Conservation (phyloP, 108 stramenopile species). For the Cyclotella sp. region DNA sequence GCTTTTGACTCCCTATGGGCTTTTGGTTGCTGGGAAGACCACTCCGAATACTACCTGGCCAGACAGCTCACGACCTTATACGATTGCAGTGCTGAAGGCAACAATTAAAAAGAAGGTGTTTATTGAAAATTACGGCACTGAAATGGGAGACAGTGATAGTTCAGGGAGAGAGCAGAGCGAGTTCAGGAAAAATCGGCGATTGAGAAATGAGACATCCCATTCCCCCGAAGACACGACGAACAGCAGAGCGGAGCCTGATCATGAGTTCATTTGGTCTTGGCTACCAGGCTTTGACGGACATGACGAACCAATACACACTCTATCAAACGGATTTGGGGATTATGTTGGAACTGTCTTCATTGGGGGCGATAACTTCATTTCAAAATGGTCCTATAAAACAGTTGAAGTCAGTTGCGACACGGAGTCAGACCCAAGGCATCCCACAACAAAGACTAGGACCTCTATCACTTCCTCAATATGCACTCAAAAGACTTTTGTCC, state of each 20-base stretch:
- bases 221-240: slow-evolving; percentile 20
- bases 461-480: slow-evolving; percentile 28
- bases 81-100: slow-evolving; percentile 83
- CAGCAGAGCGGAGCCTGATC: slow-evolving; percentile 47
- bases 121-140: slow-evolving; percentile 19
- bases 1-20: slow-evolving; percentile 85
- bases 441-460: slow-evolving; percentile 26
- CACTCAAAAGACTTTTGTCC: slow-evolving; percentile 60
- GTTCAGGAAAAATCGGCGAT: slow-evolving; percentile 20
- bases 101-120: slow-evolving; percentile 66
- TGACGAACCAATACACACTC: slow-evolving; percentile 88
- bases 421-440: slow-evolving; percentile 37
- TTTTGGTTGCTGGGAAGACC: slow-evolving; percentile 89
- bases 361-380: slow-evolving; percentile 89
- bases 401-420: slow-evolving; percentile 42
- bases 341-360: slow-evolving; percentile 89
- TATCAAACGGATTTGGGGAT: slow-evolving; percentile 85
- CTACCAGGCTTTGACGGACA: slow-evolving; percentile 93
- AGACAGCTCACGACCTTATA: slow-evolving; percentile 72
- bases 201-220: slow-evolving; percentile 13
- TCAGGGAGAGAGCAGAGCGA: slow-evolving; percentile 3
- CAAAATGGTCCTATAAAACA: slow-evolving; percentile 82
- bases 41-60: slow-evolving; percentile 76
- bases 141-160: slow-evolving; percentile 38
- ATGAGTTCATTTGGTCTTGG: slow-evolving; percentile 95